Conservation (phyloP, 2,329 filamentous ascomycete species). For the Aspergillus tamarii region DNA sequence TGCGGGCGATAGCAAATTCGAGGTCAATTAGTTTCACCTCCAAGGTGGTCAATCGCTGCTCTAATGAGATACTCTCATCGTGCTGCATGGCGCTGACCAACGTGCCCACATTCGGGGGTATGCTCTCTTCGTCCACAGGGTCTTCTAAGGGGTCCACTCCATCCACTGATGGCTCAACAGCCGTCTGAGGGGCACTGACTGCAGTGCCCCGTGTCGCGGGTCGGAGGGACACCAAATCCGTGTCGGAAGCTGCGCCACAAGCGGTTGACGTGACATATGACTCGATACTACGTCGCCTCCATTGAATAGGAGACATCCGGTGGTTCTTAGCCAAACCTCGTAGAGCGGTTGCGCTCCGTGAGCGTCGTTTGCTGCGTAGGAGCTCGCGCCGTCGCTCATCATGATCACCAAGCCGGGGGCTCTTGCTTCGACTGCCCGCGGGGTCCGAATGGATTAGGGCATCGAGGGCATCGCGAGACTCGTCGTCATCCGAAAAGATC, state of each 20-base stretch:
- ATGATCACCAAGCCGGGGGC: slow-evolving; percentile 14
- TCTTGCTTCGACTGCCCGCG: slow-evolving; percentile 11
- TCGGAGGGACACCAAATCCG: slow-evolving; percentile 26
- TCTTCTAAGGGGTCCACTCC: slow-evolving; percentile 18
- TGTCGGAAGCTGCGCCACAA: slow-evolving; percentile 34
- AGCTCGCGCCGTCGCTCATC: slow-evolving; percentile 23
- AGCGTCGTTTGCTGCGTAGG: slow-evolving; percentile 45
- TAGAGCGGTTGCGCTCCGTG: slow-evolving; percentile 48
- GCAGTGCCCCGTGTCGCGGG: slow-evolving; percentile 34
- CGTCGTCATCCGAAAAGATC: slow-evolving; percentile 47
- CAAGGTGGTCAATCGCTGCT: slow-evolving; percentile 52
- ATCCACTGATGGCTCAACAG: slow-evolving; percentile 25
- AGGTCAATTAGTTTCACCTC: slow-evolving; percentile 56
- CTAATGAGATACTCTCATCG: slow-evolving; percentile 44
- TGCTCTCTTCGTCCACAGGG: slow-evolving; percentile 24
- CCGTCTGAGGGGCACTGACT: slow-evolving; percentile 29
- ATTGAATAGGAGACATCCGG: slow-evolving; percentile 45
- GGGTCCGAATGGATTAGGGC: slow-evolving; percentile 27
- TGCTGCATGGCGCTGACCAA: slow-evolving; percentile 45
- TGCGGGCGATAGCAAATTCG: slow-evolving; percentile 53
- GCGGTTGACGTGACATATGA: slow-evolving; percentile 41
- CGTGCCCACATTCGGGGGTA: slow-evolving; percentile 41
- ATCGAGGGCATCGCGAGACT: slow-evolving; percentile 35
- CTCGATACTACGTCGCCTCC: slow-evolving; percentile 46
- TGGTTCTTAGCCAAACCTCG: slow-evolving; percentile 38